Evolutionary conservation across 2,329 filamentous ascomycete genomes (phyloP).

Genomic region (Stachybotrys elegans): DNA sequence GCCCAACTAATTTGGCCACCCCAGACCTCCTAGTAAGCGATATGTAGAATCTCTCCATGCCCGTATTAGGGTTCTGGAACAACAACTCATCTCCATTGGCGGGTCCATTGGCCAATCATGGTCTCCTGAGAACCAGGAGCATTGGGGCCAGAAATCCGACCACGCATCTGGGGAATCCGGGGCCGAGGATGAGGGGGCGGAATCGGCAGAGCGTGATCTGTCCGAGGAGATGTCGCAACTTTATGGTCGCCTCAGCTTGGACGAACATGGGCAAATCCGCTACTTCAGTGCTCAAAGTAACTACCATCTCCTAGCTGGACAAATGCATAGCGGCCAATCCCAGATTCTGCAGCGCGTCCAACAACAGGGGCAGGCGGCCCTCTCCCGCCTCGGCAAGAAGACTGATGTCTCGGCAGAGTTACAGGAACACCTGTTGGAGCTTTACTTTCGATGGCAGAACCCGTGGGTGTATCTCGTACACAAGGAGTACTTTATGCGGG

Average conservation of each 20-base stretch:
- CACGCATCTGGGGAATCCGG: background rate
- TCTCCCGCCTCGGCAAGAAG: conserved; percentile 7
- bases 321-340: background rate
- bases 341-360: background rate
- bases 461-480: conserved; percentile 20
- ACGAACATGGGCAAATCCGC: conserved; percentile 16
- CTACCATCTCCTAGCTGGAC: conserved; percentile 11
- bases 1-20: no score
- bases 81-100: no score
- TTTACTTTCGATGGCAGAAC: conserved; percentile 22
- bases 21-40: conserved; percentile 18
- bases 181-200: conserved; percentile 2
- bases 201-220: conserved; percentile 2
- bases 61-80: conserved; percentile 12
- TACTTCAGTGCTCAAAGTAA: conserved; percentile 19
- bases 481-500: conserved; percentile 13
- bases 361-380: conserved; percentile 4
- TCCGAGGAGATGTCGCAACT: conserved; percentile 12
- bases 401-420: conserved; percentile 13
- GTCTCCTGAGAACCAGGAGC: background rate
- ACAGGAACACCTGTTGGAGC: conserved; percentile 16
- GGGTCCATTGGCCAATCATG: no score
- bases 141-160: background rate
- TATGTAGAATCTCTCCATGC: conserved; percentile 16
- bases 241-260: conserved; percentile 9